Evolutionary conservation across 257 asterid species (phyloP).

Genomic region (Nyctanthes arbortristis): DNA sequence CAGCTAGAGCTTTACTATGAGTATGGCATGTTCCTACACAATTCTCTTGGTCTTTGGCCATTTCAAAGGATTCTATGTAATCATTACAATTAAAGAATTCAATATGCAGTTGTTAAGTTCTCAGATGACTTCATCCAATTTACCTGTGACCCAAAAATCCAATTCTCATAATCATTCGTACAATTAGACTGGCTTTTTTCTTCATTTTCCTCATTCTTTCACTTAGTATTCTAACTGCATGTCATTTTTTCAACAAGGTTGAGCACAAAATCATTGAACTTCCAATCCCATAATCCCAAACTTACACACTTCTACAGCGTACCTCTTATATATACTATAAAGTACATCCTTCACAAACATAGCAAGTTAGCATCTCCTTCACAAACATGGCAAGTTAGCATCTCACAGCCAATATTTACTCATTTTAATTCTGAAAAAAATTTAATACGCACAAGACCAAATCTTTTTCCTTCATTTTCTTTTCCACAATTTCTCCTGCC

Average conservation of each 20-base stretch:
- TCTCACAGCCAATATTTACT: neutral
- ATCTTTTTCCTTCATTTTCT: neutral
- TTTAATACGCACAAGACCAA: neutral
- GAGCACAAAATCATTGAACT: neutral
- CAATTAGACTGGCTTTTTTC: neutral
- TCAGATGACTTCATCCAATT: neutral
- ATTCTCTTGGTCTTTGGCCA: too few species aligned
- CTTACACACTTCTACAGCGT: too few species aligned
- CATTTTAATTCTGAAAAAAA: neutral
- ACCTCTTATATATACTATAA: too few species aligned
- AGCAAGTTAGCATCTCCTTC: too few species aligned
- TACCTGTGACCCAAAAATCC: neutral
- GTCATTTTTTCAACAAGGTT: neutral
- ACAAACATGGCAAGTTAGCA: too few species aligned
- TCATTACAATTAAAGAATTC: too few species aligned
- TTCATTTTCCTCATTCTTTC: neutral
- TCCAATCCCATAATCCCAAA: neutral
- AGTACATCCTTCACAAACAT: too few species aligned
- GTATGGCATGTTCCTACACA: too few species aligned
- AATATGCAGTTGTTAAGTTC: too few species aligned
- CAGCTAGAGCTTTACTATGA: too few species aligned
- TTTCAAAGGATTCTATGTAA: too few species aligned
- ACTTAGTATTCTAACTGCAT: neutral
- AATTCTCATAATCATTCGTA: neutral
- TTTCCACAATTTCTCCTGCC: neutral